Evolutionary conservation across 140 eudicot genomes (phyloP), one percentile per base, ranked within the genome.

Genomic region (Erigeron philadelphicus): DNA sequence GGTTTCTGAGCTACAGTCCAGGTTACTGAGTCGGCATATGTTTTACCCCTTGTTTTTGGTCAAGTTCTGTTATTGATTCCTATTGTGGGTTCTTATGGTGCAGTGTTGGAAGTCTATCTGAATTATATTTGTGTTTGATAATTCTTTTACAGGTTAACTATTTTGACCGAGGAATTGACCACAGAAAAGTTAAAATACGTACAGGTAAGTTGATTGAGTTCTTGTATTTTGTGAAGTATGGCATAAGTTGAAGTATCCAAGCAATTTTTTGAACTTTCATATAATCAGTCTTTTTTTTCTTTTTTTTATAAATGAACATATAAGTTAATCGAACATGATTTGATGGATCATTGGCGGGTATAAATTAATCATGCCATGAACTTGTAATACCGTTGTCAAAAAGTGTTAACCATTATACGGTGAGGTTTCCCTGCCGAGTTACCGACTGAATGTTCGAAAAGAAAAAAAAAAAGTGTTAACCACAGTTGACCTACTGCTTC

Each of bases 1-100:
- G 83, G 87, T 93, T 68, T 84, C 90, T 6, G 98, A 93, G 78
- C 95, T 93, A 54, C 96, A 89, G 85, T 74, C 96, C 68, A 82
- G 98, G 98, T 91, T 66, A 47, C 61, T 50, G 48, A 58, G 43
- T 60, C 11, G 10, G 18, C 40, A 25, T 57, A 8, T 50, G 52
- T 25, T 0, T 7, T 49, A 10, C 9, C 17, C 12, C 15, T 12
- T 8, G 46, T 38, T 42, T 47, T 6, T 46, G 71, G 0, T 21
- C 6, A 18, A 4, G 6, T 47, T 35, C 8, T n/a, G 47, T 52
- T 64, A 42, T 23, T 41, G 55, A 52, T 64, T 12, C 21, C 48
- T 53, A 49, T 50, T 35, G 11, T 59, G 44, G 60, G 18, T 25
- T 52, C 23, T 31, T 31, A 16, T 16, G 10, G 2, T 50, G 57